These are phyloP conservation scores for Poa pratensis DNA, from an alignment of 176 grass and related monocot genomes.

Conservation along the genomic window DNA sequence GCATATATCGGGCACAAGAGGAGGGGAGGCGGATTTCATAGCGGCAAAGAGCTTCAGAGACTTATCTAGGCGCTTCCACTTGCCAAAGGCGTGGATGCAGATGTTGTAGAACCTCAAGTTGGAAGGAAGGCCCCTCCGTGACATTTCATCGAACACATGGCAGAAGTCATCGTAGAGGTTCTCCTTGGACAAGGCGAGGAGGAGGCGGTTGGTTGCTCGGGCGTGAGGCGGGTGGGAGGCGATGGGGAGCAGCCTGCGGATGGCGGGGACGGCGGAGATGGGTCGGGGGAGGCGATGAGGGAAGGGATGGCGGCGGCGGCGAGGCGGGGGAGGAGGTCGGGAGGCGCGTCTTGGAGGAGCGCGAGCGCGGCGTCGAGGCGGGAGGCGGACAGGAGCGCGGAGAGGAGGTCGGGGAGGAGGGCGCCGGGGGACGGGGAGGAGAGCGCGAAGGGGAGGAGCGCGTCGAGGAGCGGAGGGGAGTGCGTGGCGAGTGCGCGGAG, in stretches of 20 bases:
- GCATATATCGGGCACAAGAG: slow-evolving; percentile 64
- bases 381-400: slow-evolving; percentile 53
- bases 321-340: slow-evolving; percentile 52
- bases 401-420: slow-evolving; percentile 39
- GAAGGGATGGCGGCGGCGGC: slow-evolving; percentile 66
- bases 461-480: slow-evolving; percentile 55
- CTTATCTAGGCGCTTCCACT: slow-evolving; percentile 62
- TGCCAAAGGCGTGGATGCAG: slow-evolving; percentile 81
- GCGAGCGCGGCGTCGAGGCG: slow-evolving; percentile 59
- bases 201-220: slow-evolving; percentile 59
- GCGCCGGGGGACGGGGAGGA: slow-evolving; percentile 26
- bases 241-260: slow-evolving; percentile 53
- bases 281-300: slow-evolving; percentile 59
- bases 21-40: slow-evolving; percentile 60
- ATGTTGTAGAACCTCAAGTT: slow-evolving; percentile 77
- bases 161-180: slow-evolving; percentile 64
- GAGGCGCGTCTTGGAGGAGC: slow-evolving; percentile 53
- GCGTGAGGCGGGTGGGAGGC: slow-evolving; percentile 42
- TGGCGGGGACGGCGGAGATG: slow-evolving; percentile 50
- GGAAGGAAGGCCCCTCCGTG: slow-evolving; percentile 54
- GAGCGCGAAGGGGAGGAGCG: slow-evolving; percentile 49
- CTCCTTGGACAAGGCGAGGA: slow-evolving; percentile 55
- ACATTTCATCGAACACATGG: slow-evolving; percentile 77
- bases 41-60: slow-evolving; percentile 63
- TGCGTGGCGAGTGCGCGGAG: slow-evolving; percentile 49